These are phyloP conservation scores for Aspergillaceae sp. DNA, from an alignment of 2,329 filamentous ascomycete species.

Conservation along the genomic window DNA sequence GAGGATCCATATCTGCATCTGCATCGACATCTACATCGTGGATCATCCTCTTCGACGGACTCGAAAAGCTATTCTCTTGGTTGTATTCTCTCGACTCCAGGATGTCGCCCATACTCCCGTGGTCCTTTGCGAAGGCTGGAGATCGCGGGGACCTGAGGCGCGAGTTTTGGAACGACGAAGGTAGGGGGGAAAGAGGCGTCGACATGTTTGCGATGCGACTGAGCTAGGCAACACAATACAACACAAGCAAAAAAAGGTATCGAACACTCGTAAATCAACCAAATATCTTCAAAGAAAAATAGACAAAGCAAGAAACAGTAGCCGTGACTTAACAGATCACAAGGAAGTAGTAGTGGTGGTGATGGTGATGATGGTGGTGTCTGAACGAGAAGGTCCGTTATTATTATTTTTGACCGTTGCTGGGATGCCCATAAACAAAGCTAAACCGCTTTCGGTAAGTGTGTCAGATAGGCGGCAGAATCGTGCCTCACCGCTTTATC, in stretches of 20 bases:
- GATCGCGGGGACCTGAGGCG: constrained; percentile 24
- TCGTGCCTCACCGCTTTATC: constrained; percentile 7
- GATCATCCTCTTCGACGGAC: constrained; percentile 19
- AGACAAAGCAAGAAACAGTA: too few relatives aligned
- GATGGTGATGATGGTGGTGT: not conserved
- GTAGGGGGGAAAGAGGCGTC: constrained; percentile 34
- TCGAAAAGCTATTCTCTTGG: constrained; percentile 16
- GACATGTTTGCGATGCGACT: constrained; percentile 21
- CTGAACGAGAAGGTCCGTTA: not conserved
- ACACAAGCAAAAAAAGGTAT: not conserved
- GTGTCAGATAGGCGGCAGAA: not conserved
- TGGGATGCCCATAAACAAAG: constrained; percentile 24
- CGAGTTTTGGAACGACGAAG: constrained; percentile 34
- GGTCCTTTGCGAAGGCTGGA: constrained; percentile 8
- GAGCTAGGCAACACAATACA: too few relatives aligned
- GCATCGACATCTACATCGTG: not conserved
- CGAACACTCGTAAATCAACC: not conserved
- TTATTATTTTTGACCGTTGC: constrained; percentile 16
- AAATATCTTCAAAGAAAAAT: too few relatives aligned
- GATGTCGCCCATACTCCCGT: constrained; percentile 9
- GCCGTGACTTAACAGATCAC: not conserved
- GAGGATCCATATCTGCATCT: constrained; percentile 8
- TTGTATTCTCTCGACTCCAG: constrained; percentile 9
- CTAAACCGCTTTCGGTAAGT: constrained; percentile 16
- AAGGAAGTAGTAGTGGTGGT: not conserved